Evolutionary conservation across 768 basidiomycete species (phyloP), one percentile per base, ranked within the genome.

Genomic region (Suillus clintonianus): DNA sequence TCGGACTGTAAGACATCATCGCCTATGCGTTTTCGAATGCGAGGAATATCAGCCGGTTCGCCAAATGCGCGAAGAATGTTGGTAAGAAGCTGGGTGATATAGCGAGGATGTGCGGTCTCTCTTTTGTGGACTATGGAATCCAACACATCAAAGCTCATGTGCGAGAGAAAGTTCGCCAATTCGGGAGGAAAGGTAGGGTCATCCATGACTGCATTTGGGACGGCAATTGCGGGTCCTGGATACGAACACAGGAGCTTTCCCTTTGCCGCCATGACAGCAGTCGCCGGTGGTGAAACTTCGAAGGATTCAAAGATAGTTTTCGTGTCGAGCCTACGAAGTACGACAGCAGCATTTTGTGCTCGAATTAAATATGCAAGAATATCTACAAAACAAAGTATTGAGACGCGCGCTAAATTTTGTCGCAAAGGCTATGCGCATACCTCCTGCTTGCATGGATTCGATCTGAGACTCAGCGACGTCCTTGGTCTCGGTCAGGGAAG

Each of bases 291-390:
- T 6, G 81, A 80, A 5, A 77, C 77, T 63, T 85, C 81, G 57
- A 86, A 85, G 13, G 71, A 70, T 64, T 86, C 85, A 58, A 79
- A 78, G 19, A 74, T 65, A 4, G 77, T 76, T 4, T 67, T 43
- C 13, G 66, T 57, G 15, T 64, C 27, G 10, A 63, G 37, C 57
- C 69, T 70, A 51, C 77, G 73, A 14, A 82, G 62, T 13, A 85
- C 69, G 1, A 86, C 59, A n/a, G 73, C 82, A 0, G 85, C 82
- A 51, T 86, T 86, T 62, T 85, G 85, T 2, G 76, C 75, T 9
- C 73, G 72, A 30, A 86, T 74, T 9, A 75, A 72, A 43, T 83
- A 72, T 14, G 71, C 71, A 17, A 79, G 59, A 27, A 77, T 68
- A 51, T 79, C 85, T 84, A 53, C 30, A 55, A 36, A 39, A n/a